Conservation (phyloP, 352 stramenopile genomes). For the Pythium rhizo-oryzae region DNA sequence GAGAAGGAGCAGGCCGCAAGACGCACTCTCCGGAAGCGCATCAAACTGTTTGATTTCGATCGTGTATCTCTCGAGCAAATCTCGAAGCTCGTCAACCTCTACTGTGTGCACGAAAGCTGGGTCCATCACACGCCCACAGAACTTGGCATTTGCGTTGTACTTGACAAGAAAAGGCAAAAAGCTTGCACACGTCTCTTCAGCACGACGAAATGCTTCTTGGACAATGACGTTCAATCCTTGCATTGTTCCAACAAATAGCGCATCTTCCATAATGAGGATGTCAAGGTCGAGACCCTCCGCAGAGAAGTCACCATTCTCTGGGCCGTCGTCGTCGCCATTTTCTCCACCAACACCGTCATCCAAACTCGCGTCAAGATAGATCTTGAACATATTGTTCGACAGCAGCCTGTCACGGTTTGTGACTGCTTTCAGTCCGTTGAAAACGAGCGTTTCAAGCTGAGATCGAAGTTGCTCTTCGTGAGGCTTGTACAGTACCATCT, state of each 20-base stretch:
- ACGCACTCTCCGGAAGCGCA: constrained; percentile 43
- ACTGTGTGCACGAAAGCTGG: constrained; percentile 23
- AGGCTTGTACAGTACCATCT: constrained; percentile 56
- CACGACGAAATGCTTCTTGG: constrained; percentile 51
- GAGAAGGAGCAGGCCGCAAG: constrained; percentile 59
- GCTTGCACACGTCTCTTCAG: constrained; percentile 49
- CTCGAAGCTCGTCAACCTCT: constrained; percentile 67
- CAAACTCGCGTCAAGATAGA: constrained; percentile 62
- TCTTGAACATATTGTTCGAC: constrained; percentile 62
- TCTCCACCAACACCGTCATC: constrained; percentile 44
- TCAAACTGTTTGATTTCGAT: constrained; percentile 58
- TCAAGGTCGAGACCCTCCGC: constrained; percentile 69
- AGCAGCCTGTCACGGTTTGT: constrained; percentile 68
- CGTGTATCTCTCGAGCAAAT: constrained; percentile 70
- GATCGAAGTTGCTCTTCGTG: constrained; percentile 54
- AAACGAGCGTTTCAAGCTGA: constrained; percentile 71
- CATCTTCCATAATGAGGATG: constrained; percentile 81
- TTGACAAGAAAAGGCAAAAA: constrained; percentile 80
- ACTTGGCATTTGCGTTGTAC: constrained; percentile 72
- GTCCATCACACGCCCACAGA: constrained; percentile 50
- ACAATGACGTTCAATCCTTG: constrained; percentile 55
- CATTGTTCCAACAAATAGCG: constrained; percentile 56
- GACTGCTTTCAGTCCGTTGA: constrained; percentile 66
- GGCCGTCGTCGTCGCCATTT: constrained; percentile 43
- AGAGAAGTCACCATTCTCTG: constrained; percentile 35